Evolutionary conservation across 352 stramenopile genomes (phyloP), one percentile per base, ranked within the genome.

Genomic region (Chrysophaeum taylorii): DNA sequence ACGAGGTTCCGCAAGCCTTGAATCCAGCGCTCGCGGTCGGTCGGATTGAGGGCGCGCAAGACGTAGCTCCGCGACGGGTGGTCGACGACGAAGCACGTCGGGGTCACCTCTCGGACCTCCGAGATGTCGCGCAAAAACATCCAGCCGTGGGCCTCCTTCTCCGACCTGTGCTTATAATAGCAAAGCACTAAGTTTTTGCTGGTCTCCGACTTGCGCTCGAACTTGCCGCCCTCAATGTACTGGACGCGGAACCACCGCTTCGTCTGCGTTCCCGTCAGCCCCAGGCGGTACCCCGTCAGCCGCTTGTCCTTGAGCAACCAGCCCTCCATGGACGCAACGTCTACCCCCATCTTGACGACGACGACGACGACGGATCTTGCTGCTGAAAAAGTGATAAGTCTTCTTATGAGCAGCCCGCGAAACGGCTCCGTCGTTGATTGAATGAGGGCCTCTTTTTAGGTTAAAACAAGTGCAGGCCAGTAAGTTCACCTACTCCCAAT

Each of bases 1-100:
- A 33, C 4, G 2, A 62, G 7, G 50, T 37, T 21, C 27, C 2
- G 15, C 4, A 62, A 31, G 50, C 50, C 7, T 2, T 35, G 2
- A 31, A 62, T 31, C 50, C 50, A 62, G 50, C 9, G 25, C 25
- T 38, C 14, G 50, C 35, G 50, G 7, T 62, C 50, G 4, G 14
- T 31, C 4, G 9, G 2, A 2, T 25, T 62, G 4, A 31, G 2
- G 27, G 57, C 57, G 57, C 45, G 57, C 16, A 66, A 25, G 16
- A 66, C 57, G 57, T 66, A 66, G 33, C 16, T 15, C 33, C 57
- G 57, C 33, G 33, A 48, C 57, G 57, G 57, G 57, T 66, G 57
- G 12, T 66, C 57, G 33, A 66, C 35, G 33, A 66, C 33, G 35
- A 66, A 66, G 33, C 2, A 9, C 33, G 5, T 33, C 31, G 33